Conservation (phyloP, 2,329 filamentous ascomycete species). For the Paecilomyces formosus region DNA sequence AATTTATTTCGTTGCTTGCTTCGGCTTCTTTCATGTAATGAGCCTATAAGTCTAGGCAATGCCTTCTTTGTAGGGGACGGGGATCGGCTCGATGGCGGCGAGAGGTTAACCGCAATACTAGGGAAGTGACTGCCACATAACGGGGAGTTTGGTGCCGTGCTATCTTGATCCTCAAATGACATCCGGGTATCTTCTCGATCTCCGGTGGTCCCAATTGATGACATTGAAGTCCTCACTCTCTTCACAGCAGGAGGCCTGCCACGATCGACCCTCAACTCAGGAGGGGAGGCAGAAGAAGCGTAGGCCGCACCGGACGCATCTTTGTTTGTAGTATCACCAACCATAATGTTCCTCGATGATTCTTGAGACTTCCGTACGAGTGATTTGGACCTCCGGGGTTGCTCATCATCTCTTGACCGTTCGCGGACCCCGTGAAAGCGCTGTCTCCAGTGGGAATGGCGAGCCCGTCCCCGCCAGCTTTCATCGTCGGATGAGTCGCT, state of each 20-base stretch:
- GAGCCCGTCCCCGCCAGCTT: constrained; percentile 6
- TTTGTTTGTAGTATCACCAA: background rate
- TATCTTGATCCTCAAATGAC: constrained; percentile 39
- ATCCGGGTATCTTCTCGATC: constrained; percentile 24
- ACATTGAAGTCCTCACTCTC: constrained; percentile 39
- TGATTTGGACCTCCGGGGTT: background rate
- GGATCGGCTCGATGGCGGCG: constrained; percentile 55
- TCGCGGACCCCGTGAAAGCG: constrained; percentile 3
- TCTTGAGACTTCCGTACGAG: background rate
- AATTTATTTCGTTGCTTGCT: constrained; percentile 32
- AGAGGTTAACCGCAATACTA: constrained; percentile 55
- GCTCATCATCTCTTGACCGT: constrained; percentile 2
- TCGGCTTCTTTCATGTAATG: constrained; percentile 32
- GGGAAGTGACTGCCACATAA: constrained; percentile 43
- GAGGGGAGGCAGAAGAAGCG: background rate
- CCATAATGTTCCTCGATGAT: background rate
- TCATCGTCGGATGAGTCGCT: constrained; percentile 43
- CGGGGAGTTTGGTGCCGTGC: constrained; percentile 36
- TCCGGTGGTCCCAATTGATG: constrained; percentile 43
- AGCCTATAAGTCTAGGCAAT: constrained; percentile 31
- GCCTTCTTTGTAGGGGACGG: constrained; percentile 58
- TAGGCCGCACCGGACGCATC: background rate
- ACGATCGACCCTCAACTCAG: constrained; percentile 43
- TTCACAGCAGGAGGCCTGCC: background rate
- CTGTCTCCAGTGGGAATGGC: constrained; percentile 6